Evolutionary conservation across 495 filamentous ascomycete species (phyloP).

Genomic region (Halenospora varia): DNA sequence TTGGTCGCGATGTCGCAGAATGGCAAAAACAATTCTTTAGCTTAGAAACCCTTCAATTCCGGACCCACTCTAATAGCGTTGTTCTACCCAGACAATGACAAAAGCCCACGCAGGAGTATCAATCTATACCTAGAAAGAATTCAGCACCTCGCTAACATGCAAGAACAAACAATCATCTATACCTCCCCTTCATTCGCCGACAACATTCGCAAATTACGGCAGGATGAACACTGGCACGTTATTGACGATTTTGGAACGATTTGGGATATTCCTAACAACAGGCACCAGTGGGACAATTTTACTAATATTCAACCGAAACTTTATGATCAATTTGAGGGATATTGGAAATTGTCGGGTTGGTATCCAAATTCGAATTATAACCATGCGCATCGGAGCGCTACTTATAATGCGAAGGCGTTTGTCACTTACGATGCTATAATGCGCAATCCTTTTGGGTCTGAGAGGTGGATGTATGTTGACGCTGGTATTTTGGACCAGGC

Average conservation of each 20-base stretch:
- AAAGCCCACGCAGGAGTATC: constrained; percentile 16
- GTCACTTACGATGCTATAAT: constrained; percentile 24
- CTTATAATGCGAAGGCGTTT: constrained; percentile 25
- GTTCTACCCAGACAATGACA: constrained; percentile 21
- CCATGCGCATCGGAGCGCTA: constrained; percentile 21
- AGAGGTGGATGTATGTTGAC: background rate
- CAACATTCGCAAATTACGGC: constrained; percentile 13
- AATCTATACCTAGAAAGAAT: constrained; percentile 23
- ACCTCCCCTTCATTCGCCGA: constrained; percentile 14
- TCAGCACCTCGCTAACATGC: constrained; percentile 20
- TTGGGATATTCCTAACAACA: constrained; percentile 24
- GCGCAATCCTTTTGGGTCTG: constrained; percentile 22
- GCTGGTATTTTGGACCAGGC: background rate
- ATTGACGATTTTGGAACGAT: constrained; percentile 18
- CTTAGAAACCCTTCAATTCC: constrained; percentile 6
- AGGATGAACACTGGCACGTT: constrained; percentile 20
- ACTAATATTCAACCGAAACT: constrained; percentile 14
- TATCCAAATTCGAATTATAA: constrained; percentile 17
- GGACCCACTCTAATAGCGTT: constrained; percentile 20
- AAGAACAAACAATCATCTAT: constrained; percentile 23
- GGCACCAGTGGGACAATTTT: constrained; percentile 22
- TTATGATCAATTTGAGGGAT: background rate
- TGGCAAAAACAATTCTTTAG: constrained; percentile 15
- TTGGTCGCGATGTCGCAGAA: constrained; percentile 11
- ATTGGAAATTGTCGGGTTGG: background rate